phyloP scores from a whole-genome alignment of 257 asterid species.

The Hygrophila difformis region DNA sequence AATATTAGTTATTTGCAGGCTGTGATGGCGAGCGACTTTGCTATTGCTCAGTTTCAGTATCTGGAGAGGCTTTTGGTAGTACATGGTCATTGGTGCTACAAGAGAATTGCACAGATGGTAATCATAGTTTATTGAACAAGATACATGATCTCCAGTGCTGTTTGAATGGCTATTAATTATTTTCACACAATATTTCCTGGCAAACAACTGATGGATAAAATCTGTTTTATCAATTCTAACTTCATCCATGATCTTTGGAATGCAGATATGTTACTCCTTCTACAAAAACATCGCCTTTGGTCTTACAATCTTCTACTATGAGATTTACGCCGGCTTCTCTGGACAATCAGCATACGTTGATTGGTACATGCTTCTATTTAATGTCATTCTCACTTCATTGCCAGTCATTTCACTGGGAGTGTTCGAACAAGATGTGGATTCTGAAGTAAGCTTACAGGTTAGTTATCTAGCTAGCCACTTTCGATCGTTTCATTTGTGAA shows the following conservation, averaged over 20 bases:
- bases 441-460: slow-evolving; percentile 97
- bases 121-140: slow-evolving; percentile 12
- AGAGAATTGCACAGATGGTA: slow-evolving; percentile 98
- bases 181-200: neutral
- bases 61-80: slow-evolving; percentile 91
- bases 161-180: neutral
- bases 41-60: slow-evolving; percentile 93
- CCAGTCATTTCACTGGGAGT: slow-evolving; percentile 98
- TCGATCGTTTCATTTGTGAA: slow-evolving; percentile 20
- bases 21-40: slow-evolving; percentile 98
- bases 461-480: slow-evolving; percentile 12
- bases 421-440: slow-evolving; percentile 91
- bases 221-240: slow-evolving; percentile 6
- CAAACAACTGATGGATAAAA: too few species aligned
- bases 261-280: slow-evolving; percentile 97
- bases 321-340: slow-evolving; percentile 92
- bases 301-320: slow-evolving; percentile 95
- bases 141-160: slow-evolving; percentile 5
- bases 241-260: slow-evolving; percentile 14
- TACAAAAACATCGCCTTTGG: slow-evolving; percentile 98
- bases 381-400: slow-evolving; percentile 85
- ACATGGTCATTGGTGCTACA: slow-evolving; percentile 99
- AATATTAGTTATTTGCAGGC: slow-evolving; percentile 68
- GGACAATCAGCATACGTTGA: slow-evolving; percentile 95
- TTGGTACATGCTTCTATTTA: slow-evolving; percentile 88